Evolutionary conservation across 202 grass and related monocot genomes (phyloP), one percentile per base, ranked within the genome.

Genomic region (Zoysia matrella): DNA sequence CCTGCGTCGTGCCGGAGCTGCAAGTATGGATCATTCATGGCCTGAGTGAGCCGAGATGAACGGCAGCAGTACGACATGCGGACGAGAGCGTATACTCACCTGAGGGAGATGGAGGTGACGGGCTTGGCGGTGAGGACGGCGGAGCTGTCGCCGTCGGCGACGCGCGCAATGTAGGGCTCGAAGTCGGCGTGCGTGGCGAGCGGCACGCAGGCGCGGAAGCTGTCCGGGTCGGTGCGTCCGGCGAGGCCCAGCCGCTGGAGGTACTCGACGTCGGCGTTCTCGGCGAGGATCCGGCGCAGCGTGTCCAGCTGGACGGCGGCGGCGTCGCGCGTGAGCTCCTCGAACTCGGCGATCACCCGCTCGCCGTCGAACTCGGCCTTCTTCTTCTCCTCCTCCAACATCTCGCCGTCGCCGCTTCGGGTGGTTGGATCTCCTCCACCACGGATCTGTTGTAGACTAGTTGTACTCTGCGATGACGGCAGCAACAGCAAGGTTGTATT

Each of bases 1-100:
- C 95, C 79, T 98, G 95, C 60, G 95, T 98, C 13, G 92, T 98
- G 63, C 95, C 95, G 71, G 95, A 98, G 88, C 95, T 96, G 82
- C 48, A 77, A 30, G 22, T 30, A 30, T 30, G 22, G 22, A 30
- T 30, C 22, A 30, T 30, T 30, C 22, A 30, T 30, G 22, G 22
- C 22, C 22, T 30, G 22, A 30, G 22, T 30, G 22, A 76, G 60
- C 4, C 16, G 12, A 44, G 6, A 0, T n/a, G 5, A 65, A 53
- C 50, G 72, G 72, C 43, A 82, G 47, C 4, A 82, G 47, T 6
- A 69, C 0, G 7, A 8, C 3, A 22, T 15, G 30, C 6, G 2
- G 22, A 30, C 22, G 22, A 30, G 22, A 30, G 22, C 22, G 22
- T 30, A 30, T 30, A 30, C 22, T 30, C 12, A 95, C 93, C 93